A percentile compares a stretch with the other conserved stretches of the same genome.
Evolutionary conservation across 2,329 filamentous ascomycete genomes (phyloP).

Genomic region (Aspergillus novoparasiticus): DNA sequence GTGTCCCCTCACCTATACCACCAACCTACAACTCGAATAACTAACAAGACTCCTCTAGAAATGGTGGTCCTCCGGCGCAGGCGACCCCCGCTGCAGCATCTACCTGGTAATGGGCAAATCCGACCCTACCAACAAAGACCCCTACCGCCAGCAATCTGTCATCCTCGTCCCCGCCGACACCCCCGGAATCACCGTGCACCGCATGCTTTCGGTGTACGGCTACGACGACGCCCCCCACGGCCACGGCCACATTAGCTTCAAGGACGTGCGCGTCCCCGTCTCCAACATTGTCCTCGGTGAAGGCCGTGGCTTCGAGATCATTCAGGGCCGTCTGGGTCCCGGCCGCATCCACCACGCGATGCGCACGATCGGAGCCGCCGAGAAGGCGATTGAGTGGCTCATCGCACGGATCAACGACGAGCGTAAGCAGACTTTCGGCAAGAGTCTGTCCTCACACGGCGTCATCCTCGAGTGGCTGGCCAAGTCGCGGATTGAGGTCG

Average conservation of each 20-base stretch:
- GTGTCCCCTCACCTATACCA: conserved; percentile 26
- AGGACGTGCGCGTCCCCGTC: conserved; percentile 84
- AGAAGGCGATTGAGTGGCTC: conserved; percentile 92
- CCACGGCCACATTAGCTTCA: conserved; percentile 88
- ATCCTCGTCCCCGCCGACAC: conserved; percentile 80
- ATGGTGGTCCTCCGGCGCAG: conserved; percentile 98
- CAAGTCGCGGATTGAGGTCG: conserved; percentile 88
- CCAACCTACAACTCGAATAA: neutral
- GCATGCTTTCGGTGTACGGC: conserved; percentile 92
- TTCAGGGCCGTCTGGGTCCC: conserved; percentile 92
- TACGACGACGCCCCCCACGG: conserved; percentile 99
- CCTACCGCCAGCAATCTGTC: conserved; percentile 91
- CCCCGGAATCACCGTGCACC: conserved; percentile 86
- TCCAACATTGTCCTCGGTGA: conserved; percentile 87
- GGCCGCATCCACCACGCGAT: conserved; percentile 98
- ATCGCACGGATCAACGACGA: conserved; percentile 92
- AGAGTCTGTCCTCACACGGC: conserved; percentile 83
- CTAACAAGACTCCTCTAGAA: conserved; percentile 60
- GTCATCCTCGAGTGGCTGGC: conserved; percentile 96
- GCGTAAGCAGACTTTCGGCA: conserved; percentile 86
- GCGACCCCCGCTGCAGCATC: conserved; percentile 86
- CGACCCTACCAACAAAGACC: conserved; percentile 71
- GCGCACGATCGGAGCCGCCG: conserved; percentile 88
- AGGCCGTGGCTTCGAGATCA: conserved; percentile 95
- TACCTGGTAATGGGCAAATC: conserved; percentile 98